A percentile compares a stretch with the other conserved stretches of the same genome.
phyloP scores from a whole-genome alignment of 1,139 yeast species.

The Hanseniaspora sp. region DNA sequence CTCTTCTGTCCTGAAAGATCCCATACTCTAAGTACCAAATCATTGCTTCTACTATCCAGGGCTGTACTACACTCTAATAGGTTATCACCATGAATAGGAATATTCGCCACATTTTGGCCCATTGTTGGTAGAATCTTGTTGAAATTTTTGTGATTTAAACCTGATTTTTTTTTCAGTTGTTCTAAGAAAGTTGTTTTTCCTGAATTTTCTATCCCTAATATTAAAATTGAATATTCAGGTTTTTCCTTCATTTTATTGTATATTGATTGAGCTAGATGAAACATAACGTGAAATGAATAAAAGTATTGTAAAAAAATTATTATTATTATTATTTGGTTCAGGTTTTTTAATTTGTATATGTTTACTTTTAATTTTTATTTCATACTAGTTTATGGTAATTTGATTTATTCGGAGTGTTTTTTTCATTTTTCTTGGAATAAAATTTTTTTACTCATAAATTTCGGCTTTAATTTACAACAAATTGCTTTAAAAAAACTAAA shows the following conservation, averaged over 20 bases:
- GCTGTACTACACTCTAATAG: conserved; percentile 18
- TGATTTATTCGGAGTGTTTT: no score
- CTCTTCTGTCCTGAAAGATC: conserved; percentile 91
- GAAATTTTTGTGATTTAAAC: conserved; percentile 28
- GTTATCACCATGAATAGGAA: conserved; percentile 34
- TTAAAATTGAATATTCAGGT: conserved; percentile 63
- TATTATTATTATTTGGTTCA: no score
- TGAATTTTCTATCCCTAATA: conserved; percentile 87
- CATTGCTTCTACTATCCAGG: conserved; percentile 8
- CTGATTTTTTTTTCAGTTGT: conserved; percentile 44
- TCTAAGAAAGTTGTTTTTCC: conserved; percentile 83
- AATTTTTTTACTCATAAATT: no score
- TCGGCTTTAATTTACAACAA: no score
- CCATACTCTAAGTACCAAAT: conserved; percentile 62
- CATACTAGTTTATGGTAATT: no score
- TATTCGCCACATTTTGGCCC: conserved; percentile 58
- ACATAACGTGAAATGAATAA: conserved; percentile 38
- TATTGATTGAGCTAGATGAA: conserved; percentile 52
- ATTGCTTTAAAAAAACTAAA: no score
- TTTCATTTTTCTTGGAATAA: no score
- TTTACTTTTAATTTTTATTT: background rate
- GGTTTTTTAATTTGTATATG: background rate
- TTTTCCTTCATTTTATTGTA: conserved; percentile 46
- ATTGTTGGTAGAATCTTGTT: conserved; percentile 56
- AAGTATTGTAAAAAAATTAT: no score